Percentiles rank a stretch among this genome's conserved stretches.
Evolutionary conservation across 257 asterid genomes (phyloP).

Genomic region (Thymus quinquecostatus): DNA sequence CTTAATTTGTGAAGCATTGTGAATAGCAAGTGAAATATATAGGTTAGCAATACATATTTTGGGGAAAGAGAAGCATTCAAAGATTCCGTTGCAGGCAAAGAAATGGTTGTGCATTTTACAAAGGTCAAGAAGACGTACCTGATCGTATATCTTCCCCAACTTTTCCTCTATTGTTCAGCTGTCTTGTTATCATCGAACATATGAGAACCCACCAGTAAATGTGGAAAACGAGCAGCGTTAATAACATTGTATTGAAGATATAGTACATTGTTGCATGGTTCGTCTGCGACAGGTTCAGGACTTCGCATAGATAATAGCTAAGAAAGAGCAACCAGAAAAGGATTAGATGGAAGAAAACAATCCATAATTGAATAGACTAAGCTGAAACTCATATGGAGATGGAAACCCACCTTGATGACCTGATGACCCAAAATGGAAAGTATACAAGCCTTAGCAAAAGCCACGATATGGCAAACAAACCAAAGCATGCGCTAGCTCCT

Average conservation of each 20-base stretch:
- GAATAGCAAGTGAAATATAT: neutral
- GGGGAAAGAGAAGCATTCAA: neutral
- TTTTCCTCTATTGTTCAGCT: slow-evolving; percentile 82
- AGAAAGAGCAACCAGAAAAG: slow-evolving; percentile 36
- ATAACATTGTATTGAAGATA: slow-evolving; percentile 76
- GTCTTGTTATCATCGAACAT: slow-evolving; percentile 75
- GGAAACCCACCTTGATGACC: slow-evolving; percentile 63
- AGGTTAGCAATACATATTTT: neutral
- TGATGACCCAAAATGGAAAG: slow-evolving; percentile 89
- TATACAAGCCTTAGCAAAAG: slow-evolving; percentile 72
- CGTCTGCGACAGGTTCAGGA: slow-evolving; percentile 54
- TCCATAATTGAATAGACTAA: slow-evolving; percentile 9
- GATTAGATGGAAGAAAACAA: slow-evolving; percentile 34
- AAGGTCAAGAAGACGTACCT: slow-evolving; percentile 44
- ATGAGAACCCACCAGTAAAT: slow-evolving; percentile 97
- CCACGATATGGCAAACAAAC: slow-evolving; percentile 87
- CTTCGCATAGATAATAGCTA: slow-evolving; percentile 58
- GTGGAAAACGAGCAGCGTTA: slow-evolving; percentile 84
- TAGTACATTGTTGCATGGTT: slow-evolving; percentile 54
- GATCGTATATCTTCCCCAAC: slow-evolving; percentile 99
- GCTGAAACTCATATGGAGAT: slow-evolving; percentile 17
- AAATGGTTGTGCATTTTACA: neutral
- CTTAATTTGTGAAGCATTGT: neutral
- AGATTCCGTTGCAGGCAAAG: slow-evolving; percentile 3
- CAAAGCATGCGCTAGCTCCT: slow-evolving; percentile 85